Conservation (phyloP, 805 yeast genomes). For the Candida chauliodis region DNA sequence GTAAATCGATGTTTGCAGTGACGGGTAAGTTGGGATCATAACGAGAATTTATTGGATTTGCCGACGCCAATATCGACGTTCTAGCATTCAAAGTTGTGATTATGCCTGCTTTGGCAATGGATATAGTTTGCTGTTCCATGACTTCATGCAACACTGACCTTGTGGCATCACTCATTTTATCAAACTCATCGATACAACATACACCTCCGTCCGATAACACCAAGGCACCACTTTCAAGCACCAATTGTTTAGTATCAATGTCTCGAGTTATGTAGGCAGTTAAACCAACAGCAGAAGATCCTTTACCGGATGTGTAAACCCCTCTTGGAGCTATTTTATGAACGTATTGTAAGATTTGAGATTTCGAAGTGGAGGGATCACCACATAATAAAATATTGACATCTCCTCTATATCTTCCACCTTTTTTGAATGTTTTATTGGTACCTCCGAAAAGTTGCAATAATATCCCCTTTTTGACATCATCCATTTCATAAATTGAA, state of each 20-base stretch:
- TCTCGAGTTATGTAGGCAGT: constrained; percentile 97
- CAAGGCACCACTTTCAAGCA: constrained; percentile 92
- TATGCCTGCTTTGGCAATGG: constrained; percentile 97
- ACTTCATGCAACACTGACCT: constrained; percentile 96
- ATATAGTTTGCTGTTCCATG: constrained; percentile 98
- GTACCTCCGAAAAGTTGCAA: constrained; percentile 95
- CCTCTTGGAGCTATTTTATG: constrained; percentile 98
- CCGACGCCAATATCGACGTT: constrained; percentile 92
- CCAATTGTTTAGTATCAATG: constrained; percentile 87
- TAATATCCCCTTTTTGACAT: constrained; percentile 91
- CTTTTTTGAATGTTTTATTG: constrained; percentile 80
- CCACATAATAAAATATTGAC: constrained; percentile 90
- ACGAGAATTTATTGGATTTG: constrained; percentile 94
- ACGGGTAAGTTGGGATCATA: constrained; percentile 95
- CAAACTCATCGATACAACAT: constrained; percentile 98
- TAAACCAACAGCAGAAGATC: constrained; percentile 97
- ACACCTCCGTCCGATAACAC: constrained; percentile 97
- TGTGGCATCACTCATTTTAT: constrained; percentile 93
- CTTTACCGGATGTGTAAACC: constrained; percentile 96
- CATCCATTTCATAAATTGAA: constrained; percentile 94
- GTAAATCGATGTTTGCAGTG: constrained; percentile 90
- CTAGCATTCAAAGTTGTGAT: constrained; percentile 95
- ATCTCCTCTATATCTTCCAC: constrained; percentile 96
- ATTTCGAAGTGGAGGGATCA: constrained; percentile 96
- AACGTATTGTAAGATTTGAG: constrained; percentile 90